Evolutionary conservation across 768 basidiomycete species (phyloP).

Genomic region (Phylloporus sp.): DNA sequence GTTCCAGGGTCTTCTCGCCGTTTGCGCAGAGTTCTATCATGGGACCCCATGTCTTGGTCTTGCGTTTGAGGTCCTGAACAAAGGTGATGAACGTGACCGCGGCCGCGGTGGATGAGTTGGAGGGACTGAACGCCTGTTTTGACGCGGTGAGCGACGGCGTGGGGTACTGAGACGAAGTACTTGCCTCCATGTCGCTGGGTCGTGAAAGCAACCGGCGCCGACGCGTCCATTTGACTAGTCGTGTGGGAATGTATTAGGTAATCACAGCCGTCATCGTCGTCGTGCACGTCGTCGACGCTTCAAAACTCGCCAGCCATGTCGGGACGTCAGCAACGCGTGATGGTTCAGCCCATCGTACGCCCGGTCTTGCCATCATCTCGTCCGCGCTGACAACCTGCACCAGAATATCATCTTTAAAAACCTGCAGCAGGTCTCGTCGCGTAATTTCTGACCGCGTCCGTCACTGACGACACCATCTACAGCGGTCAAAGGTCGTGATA

Average conservation of each 20-base stretch:
- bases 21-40: conserved; percentile 92
- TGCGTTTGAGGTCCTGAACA: conserved; percentile 97
- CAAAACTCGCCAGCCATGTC: conserved; percentile 65
- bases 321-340: conserved; percentile 89
- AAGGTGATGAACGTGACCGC: conserved; percentile 99
- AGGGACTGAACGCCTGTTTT: conserved; percentile 59
- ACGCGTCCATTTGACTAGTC: conserved; percentile 17
- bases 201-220: conserved; percentile 10
- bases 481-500: conserved; percentile 83
- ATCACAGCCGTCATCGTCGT: conserved; percentile 7
- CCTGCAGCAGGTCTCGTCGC: conserved; percentile 66
- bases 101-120: conserved; percentile 91
- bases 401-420: conserved; percentile 99
- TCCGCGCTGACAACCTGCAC: conserved; percentile 2
- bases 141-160: conserved; percentile 6
- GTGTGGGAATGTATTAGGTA: conserved; percentile 24
- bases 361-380: not conserved
- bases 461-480: conserved; percentile 13
- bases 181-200: conserved; percentile 28
- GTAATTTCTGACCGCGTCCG: conserved; percentile 2
- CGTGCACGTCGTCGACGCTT: conserved; percentile 8
- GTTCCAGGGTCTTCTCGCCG: conserved; percentile 95
- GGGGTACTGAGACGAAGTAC: not conserved
- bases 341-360: conserved; percentile 99
- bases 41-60: conserved; percentile 93